Evolutionary conservation across 2,329 filamentous ascomycete species (phyloP), one percentile per base, ranked within the genome.

Genomic region (Aspergillus quadricinctus): DNA sequence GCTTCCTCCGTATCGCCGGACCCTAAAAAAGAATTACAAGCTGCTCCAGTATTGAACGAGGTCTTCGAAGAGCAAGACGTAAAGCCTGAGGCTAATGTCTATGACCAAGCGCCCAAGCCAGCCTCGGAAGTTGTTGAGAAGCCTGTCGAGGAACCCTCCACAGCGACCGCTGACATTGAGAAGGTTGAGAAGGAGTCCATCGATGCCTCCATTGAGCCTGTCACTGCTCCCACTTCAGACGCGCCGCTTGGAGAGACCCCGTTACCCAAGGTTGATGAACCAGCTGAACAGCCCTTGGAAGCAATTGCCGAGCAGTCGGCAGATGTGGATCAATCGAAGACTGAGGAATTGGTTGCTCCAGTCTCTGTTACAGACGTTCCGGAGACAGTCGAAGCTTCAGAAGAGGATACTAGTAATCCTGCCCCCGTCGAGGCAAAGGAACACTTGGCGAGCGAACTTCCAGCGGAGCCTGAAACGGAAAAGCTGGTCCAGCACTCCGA

Each of bases 331-430:
- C 21, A 54, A 6, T 37, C 40, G 9, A 55, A 59, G 19, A 17
- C 48, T 3, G 59, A 58, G 28, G 35, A 51, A n/a, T 5, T 49
- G 10, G n/a, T 37, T 49, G 23, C 23, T n/a, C 55, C 58, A 3
- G 48, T 31, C 27, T 46, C 57, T 29, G 43, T 48, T 14, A 56
- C 62, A 29, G 48, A 86, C 83, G 17, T 80, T 83, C 7, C 80
- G 77, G n/a, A 88, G 70, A 59, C 84, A 83, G 37, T 49, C 25
- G 48, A 57, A 48, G 53, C 55, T 29, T 43, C 58, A 14, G 49
- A 57, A 19, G 23, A 46, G 43, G 11, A 23, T 46, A 21, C 11
- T 27, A 27, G 21, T 10, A 17, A 14, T 11, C 11, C 43, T 46
- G 5, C 21, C 1, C 19, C 43, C 10, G 43, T 25, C 10, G 21